A percentile compares a stretch with the other conserved stretches of the same genome.
These are phyloP conservation scores for Candida alai DNA, from an alignment of 805 yeast genomes.

Conservation along the genomic window DNA sequence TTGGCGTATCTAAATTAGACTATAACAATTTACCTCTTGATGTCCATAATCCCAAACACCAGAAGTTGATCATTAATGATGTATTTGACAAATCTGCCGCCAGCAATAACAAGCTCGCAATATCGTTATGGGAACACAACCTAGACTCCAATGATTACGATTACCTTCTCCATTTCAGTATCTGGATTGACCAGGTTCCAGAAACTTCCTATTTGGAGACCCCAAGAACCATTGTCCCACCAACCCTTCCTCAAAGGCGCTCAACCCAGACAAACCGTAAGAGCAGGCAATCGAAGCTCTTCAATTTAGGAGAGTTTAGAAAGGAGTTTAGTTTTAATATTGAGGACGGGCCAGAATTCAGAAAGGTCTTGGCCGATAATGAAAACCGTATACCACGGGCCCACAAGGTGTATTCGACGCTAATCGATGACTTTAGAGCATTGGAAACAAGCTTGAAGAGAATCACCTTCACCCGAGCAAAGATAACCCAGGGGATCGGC, in stretches of 20 bases:
- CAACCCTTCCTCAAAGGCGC: slow-evolving; percentile 1
- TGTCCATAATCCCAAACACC: slow-evolving; percentile 12
- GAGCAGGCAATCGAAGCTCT: slow-evolving; percentile 6
- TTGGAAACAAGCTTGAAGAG: slow-evolving; percentile 26
- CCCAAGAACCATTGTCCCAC: too few relatives aligned
- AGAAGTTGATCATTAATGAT: slow-evolving; percentile 28
- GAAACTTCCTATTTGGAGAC: not conserved
- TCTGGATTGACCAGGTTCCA: slow-evolving; percentile 23
- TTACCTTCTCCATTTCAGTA: slow-evolving; percentile 20
- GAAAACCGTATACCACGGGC: slow-evolving; percentile 29
- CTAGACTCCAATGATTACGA: slow-evolving; percentile 11
- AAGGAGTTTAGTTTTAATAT: slow-evolving; percentile 30
- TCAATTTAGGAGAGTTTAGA: slow-evolving; percentile 18
- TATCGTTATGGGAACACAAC: slow-evolving; percentile 25
- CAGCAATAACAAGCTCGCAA: slow-evolving; percentile 16
- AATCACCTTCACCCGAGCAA: slow-evolving; percentile 15
- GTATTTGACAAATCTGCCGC: slow-evolving; percentile 13
- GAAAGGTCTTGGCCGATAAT: slow-evolving; percentile 27
- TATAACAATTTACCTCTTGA: slow-evolving; percentile 26
- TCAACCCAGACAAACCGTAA: not conserved
- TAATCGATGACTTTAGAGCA: slow-evolving; percentile 30
- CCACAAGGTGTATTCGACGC: slow-evolving; percentile 17
- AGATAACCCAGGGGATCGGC: slow-evolving; percentile 22
- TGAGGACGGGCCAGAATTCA: slow-evolving; percentile 44
- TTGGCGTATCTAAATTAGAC: slow-evolving; percentile 28